Evolutionary conservation across 1,284 basidiomycete genomes (phyloP).

Genomic region (Sphaerobolus stellatus): DNA sequence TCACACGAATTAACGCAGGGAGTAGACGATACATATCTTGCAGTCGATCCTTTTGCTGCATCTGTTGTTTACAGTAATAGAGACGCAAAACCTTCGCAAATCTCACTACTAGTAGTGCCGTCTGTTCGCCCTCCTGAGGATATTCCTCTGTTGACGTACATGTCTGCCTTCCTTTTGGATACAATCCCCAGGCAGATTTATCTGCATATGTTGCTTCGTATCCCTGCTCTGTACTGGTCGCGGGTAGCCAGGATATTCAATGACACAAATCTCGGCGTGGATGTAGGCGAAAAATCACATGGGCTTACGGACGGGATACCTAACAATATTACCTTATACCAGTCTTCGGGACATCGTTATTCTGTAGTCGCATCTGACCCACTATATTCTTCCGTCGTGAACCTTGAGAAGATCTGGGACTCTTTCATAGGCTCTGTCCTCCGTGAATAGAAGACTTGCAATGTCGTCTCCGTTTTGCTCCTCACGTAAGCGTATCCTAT

Average conservation of each 20-base stretch:
- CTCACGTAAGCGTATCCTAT: constrained; percentile 54
- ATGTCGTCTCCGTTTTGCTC: constrained; percentile 69
- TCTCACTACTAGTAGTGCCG: too few species aligned
- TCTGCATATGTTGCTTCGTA: constrained; percentile 60
- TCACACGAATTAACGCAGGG: too few species aligned
- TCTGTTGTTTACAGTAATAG: too few species aligned
- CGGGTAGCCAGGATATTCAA: constrained; percentile 70
- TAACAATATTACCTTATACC: too few species aligned
- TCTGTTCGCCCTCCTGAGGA: too few species aligned
- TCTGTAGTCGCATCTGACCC: too few species aligned
- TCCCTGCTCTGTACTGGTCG: constrained; percentile 72
- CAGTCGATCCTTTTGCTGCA: too few species aligned
- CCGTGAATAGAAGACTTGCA: constrained; percentile 76
- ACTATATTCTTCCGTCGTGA: constrained; percentile 55
- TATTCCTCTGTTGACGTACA: too few species aligned
- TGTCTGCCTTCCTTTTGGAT: too few species aligned
- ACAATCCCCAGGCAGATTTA: constrained; percentile 65
- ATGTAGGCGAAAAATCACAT: constrained; percentile 55
- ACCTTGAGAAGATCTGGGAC: constrained; percentile 74
- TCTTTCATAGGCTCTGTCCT: constrained; percentile 65
- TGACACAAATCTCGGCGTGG: constrained; percentile 71
- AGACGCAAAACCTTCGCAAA: too few species aligned
- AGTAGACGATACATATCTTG: too few species aligned
- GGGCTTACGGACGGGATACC: constrained; percentile 8
- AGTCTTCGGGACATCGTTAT: too few species aligned